Conservation (phyloP, 2,329 filamentous ascomycete species). For the Daldinia eschscholtzii region DNA sequence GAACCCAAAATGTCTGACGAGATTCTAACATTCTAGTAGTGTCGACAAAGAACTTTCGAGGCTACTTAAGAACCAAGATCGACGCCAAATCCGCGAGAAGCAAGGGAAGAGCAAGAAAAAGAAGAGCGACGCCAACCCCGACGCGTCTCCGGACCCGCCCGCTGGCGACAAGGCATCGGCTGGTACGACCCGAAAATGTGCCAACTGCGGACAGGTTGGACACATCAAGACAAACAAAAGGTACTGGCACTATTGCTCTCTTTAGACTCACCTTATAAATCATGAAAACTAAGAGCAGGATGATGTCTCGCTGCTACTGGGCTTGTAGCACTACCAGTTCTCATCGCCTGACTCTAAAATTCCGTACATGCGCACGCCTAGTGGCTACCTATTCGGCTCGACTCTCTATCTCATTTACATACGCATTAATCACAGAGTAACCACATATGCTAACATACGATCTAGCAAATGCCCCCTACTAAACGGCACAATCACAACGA, state of each 20-base stretch:
- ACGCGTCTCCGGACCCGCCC: conserved; percentile 64
- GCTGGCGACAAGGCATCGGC: conserved; percentile 66
- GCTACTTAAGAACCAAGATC: conserved; percentile 90
- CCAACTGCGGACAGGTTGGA: conserved; percentile 95
- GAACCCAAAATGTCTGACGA: conserved; percentile 49
- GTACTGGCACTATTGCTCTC: conserved; percentile 65
- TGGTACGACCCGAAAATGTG: conserved; percentile 90
- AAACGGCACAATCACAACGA: conserved; percentile 81
- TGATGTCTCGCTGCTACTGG: conserved; percentile 1
- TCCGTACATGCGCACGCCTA: background rate
- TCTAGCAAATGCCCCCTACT: conserved; percentile 78
- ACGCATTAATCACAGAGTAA: conserved; percentile 24
- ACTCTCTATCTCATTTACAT: conserved; percentile 10
- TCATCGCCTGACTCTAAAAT: conserved; percentile 4
- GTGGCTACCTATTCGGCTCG: background rate
- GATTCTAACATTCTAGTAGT: conserved; percentile 60
- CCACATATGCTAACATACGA: conserved; percentile 47
- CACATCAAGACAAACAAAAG: conserved; percentile 99
- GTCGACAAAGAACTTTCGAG: conserved; percentile 82
- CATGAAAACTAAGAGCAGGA: conserved; percentile 9
- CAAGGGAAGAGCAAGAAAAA: conserved; percentile 76
- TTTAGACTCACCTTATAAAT: conserved; percentile 15
- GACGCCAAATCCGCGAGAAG: conserved; percentile 89
- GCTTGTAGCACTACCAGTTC: conserved; percentile 20
- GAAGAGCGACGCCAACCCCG: conserved; percentile 58